Percentiles rank a stretch among this genome's conserved stretches.
Evolutionary conservation across 2,329 filamentous ascomycete species (phyloP).

Genomic region (Calonectria montana): DNA sequence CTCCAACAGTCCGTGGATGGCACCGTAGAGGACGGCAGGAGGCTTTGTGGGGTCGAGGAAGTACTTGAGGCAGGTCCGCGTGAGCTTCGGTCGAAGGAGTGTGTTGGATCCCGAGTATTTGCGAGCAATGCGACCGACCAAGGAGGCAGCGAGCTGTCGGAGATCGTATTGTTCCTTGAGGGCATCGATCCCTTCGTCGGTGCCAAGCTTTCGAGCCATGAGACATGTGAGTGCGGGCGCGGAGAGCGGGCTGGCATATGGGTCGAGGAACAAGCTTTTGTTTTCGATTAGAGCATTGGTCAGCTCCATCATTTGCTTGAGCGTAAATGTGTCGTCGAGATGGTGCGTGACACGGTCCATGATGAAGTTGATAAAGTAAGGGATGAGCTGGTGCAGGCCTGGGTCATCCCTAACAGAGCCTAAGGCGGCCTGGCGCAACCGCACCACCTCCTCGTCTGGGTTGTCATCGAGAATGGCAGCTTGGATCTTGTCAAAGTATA

Average conservation of each 20-base stretch:
- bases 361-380: conserved; percentile 97
- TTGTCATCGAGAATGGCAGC: conserved; percentile 88
- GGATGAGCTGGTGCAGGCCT: conserved; percentile 92
- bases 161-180: conserved; percentile 78
- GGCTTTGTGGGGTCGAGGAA: conserved; percentile 90
- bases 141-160: conserved; percentile 83
- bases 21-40: conserved; percentile 87
- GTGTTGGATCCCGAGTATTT: conserved; percentile 86
- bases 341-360: conserved; percentile 96
- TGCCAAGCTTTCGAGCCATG: conserved; percentile 80
- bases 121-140: conserved; percentile 81
- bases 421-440: conserved; percentile 84
- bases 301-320: conserved; percentile 93
- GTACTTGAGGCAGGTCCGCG: conserved; percentile 91
- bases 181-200: conserved; percentile 62
- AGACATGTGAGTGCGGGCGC: conserved; percentile 93
- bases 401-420: conserved; percentile 89
- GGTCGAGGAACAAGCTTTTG: conserved; percentile 77
- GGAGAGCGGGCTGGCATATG: conserved; percentile 74
- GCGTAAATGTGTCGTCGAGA: conserved; percentile 87
- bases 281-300: conserved; percentile 87
- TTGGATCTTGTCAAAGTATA: conserved; percentile 97
- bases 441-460: conserved; percentile 79
- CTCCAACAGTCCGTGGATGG: conserved; percentile 81
- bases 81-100: conserved; percentile 87